phyloP scores from a whole-genome alignment of 495 filamentous ascomycete genomes.

The Lophium mytilinum region DNA sequence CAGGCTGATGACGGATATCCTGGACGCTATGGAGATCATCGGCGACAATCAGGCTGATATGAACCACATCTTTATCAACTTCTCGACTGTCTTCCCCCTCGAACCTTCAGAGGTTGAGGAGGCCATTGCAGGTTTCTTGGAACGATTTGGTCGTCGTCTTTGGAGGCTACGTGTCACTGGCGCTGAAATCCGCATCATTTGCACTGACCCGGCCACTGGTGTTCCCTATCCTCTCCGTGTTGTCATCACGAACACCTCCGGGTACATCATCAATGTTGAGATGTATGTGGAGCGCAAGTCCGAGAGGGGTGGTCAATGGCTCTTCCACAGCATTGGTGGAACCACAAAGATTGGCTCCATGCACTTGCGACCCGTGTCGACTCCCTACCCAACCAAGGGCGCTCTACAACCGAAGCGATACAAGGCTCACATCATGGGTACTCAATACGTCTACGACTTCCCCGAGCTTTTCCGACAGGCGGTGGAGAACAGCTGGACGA shows the following conservation, averaged over 20 bases:
- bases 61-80: constrained; percentile 99
- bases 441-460: constrained; percentile 99
- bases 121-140: constrained; percentile 88
- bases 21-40: constrained; percentile 95
- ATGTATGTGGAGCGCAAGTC: constrained; percentile 96
- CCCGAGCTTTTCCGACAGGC: constrained; percentile 98
- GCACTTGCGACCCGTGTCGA: constrained; percentile 82
- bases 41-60: constrained; percentile 98
- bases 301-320: constrained; percentile 86
- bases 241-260: constrained; percentile 96
- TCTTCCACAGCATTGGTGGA: constrained; percentile 95
- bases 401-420: constrained; percentile 98
- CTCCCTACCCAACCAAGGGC: constrained; percentile 95
- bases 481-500: constrained; percentile 89
- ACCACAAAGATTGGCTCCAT: constrained; percentile 91
- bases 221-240: constrained; percentile 88
- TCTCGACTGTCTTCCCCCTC: constrained; percentile 89
- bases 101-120: constrained; percentile 85
- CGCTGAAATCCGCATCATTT: constrained; percentile 96
- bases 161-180: constrained; percentile 96
- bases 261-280: constrained; percentile 97
- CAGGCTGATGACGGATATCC: constrained; percentile 91
- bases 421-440: constrained; percentile 98
- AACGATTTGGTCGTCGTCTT: constrained; percentile 87
- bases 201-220: constrained; percentile 79